A percentile compares a stretch with the other conserved stretches of the same genome.
These are phyloP conservation scores for Tetracladium maxilliforme DNA, from an alignment of 2,329 filamentous ascomycete species.

Conservation along the genomic window DNA sequence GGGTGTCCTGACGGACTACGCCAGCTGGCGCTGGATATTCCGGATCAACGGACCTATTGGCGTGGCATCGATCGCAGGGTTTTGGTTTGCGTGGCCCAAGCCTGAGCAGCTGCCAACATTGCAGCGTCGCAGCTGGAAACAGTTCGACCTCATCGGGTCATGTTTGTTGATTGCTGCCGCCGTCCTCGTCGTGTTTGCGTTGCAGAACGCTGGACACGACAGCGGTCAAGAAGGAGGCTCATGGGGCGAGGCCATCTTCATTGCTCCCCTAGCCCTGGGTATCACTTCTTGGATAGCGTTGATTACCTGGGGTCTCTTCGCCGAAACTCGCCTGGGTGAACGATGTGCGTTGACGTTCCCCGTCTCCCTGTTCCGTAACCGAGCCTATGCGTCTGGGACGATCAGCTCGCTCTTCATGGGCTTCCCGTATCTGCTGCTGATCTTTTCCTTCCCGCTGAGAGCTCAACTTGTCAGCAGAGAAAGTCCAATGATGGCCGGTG, in stretches of 20 bases:
- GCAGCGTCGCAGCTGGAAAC: slow-evolving; percentile 25
- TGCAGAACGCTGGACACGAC: slow-evolving; percentile 31
- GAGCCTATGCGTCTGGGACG: slow-evolving; percentile 30
- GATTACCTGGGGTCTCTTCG: slow-evolving; percentile 22
- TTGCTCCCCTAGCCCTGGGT: slow-evolving; percentile 24
- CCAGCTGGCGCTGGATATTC: slow-evolving; percentile 23
- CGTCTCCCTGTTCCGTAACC: slow-evolving; percentile 28
- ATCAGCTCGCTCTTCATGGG: slow-evolving; percentile 42
- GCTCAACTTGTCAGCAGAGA: slow-evolving; percentile 44
- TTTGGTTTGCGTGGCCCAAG: slow-evolving; percentile 34
- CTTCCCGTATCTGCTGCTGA: slow-evolving; percentile 41
- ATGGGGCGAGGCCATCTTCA: slow-evolving; percentile 26
- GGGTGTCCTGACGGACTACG: slow-evolving; percentile 8
- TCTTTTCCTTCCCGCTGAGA: slow-evolving; percentile 41
- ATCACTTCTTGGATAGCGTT: slow-evolving; percentile 18
- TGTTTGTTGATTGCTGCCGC: slow-evolving; percentile 36
- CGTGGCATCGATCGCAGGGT: slow-evolving; percentile 25
- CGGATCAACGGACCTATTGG: slow-evolving; percentile 45
- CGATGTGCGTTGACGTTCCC: slow-evolving; percentile 28
- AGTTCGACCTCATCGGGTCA: slow-evolving; percentile 37
- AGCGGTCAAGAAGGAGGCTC: slow-evolving; percentile 11
- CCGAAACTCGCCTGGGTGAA: slow-evolving; percentile 15
- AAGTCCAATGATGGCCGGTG: slow-evolving; percentile 34
- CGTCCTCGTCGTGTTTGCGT: slow-evolving; percentile 40
- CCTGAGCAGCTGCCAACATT: slow-evolving; percentile 20